Base-by-base conservation (phyloP, 345 rosid species). In the Corchorus capsularis region DNA sequence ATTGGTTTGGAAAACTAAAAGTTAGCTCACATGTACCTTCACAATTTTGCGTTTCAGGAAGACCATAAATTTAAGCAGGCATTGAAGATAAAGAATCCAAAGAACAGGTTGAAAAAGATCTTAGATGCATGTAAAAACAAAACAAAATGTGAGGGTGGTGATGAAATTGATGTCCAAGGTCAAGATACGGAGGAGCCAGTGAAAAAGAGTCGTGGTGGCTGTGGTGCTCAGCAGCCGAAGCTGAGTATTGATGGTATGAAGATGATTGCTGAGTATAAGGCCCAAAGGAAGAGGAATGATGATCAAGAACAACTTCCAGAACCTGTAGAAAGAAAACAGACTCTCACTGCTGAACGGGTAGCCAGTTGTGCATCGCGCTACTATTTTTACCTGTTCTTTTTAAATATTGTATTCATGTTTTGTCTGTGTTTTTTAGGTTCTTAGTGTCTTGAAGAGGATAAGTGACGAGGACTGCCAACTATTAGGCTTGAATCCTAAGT, bases 41-140 rank as follows among this genome's bases (percentile, higher is more conserved):
- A 27, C 27, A 27, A 77, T 78, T 22, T 37, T 79, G 75, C 78
- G 72, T 64, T 61, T 83, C 87, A 95, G 99, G 99, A 95, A 3
- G 98, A 93, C 47, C 98, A 89, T 75, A 95, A 95, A 85, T 95
- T 92, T 78, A 95, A 95, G 83, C 98, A 89, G 82, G 99, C 99
- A 37, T 74, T 93, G 89, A 93, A 84, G 87, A 95, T 95, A 76
- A 92, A 83, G 85, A 95, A 93, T 83, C 98, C 99, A 32, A 95
- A 93, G 77, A 89, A 88, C 80, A 90, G 87, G 85, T 92, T 95
- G 60, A 92, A 84, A 82, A 95, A 93, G 85, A 93, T 95, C 75
- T 81, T 93, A 73, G 98, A 95, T 82, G 96, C 98, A 0, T 86
- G 96, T 87, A 95, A 95, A 78, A 92, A 89, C 78, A 95, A 93